phyloP scores from a whole-genome alignment of 371 early-diverging fungal species.

The Fennellomyces sp. region DNA sequence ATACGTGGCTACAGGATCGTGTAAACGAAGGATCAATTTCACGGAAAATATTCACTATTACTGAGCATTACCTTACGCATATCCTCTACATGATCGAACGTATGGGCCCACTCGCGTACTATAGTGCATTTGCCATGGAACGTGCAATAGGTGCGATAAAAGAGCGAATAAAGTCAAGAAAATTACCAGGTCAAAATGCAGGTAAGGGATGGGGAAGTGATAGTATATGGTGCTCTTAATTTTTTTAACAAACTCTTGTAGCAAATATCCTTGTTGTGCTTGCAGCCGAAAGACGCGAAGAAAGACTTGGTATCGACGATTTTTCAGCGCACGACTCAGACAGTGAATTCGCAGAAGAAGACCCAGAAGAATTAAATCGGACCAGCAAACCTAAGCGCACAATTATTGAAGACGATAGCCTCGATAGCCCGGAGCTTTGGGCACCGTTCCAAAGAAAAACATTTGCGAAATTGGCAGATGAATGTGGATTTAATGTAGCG shows the following conservation, averaged over 20 bases:
- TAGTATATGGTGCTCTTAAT: neutral
- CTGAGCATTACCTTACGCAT: conserved; percentile 2
- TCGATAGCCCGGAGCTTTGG: neutral
- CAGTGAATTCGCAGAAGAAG: neutral
- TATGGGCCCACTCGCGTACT: neutral
- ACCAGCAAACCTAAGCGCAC: too few relatives aligned
- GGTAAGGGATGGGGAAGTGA: neutral
- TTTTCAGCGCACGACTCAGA: neutral
- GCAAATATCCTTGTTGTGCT: neutral
- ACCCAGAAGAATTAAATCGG: neutral
- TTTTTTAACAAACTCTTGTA: neutral
- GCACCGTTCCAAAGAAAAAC: neutral
- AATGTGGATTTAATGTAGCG: neutral
- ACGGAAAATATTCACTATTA: neutral
- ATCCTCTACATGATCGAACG: neutral
- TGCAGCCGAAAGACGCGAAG: neutral
- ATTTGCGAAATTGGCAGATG: neutral
- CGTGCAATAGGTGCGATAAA: conserved; percentile 1
- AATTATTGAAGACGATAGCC: neutral
- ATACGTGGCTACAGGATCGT: neutral
- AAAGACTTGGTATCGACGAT: neutral
- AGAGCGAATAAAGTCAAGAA: neutral
- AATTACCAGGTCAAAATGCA: neutral
- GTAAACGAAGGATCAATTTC: neutral
- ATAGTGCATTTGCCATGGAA: conserved; percentile 6